A percentile compares a stretch with the other conserved stretches of the same genome.
Conservation (phyloP, 2,329 filamentous ascomycete genomes). For the Pseudogymnoascus sp. region DNA sequence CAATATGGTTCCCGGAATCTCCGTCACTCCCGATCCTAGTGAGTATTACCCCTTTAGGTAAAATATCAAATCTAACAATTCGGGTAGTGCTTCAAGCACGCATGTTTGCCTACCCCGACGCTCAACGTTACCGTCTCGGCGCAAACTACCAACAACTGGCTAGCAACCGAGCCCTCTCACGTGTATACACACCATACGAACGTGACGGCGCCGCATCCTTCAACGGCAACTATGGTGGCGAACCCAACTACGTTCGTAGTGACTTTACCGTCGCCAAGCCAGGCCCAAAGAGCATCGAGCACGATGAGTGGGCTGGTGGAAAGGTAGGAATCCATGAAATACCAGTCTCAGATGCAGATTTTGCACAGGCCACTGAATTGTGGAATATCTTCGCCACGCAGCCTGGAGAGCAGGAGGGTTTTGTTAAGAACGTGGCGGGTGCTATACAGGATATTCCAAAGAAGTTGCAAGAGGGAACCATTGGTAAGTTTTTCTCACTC, state of each 20-base stretch:
- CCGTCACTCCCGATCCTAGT: slow-evolving; percentile 53
- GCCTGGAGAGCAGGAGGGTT: slow-evolving; percentile 12
- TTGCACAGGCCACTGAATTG: slow-evolving; percentile 40
- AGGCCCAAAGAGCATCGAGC: neutral
- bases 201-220: slow-evolving; percentile 33
- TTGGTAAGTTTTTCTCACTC: slow-evolving; percentile 25
- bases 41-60: slow-evolving; percentile 48
- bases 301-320: neutral
- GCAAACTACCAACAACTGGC: slow-evolving; percentile 51
- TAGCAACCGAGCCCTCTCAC: slow-evolving; percentile 37
- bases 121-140: slow-evolving; percentile 49
- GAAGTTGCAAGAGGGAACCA: neutral
- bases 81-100: slow-evolving; percentile 40
- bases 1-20: slow-evolving; percentile 56
- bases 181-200: slow-evolving; percentile 32
- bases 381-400: slow-evolving; percentile 37
- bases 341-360: slow-evolving; percentile 41
- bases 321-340: neutral
- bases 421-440: slow-evolving; percentile 28
- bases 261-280: neutral
- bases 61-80: slow-evolving; percentile 20
- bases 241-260: slow-evolving; percentile 35
- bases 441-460: neutral
- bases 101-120: slow-evolving; percentile 48
- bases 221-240: slow-evolving; percentile 38